These are phyloP conservation scores for Leishmania amazonensis DNA, from an alignment of 208 protist species.

Conservation along the genomic window DNA sequence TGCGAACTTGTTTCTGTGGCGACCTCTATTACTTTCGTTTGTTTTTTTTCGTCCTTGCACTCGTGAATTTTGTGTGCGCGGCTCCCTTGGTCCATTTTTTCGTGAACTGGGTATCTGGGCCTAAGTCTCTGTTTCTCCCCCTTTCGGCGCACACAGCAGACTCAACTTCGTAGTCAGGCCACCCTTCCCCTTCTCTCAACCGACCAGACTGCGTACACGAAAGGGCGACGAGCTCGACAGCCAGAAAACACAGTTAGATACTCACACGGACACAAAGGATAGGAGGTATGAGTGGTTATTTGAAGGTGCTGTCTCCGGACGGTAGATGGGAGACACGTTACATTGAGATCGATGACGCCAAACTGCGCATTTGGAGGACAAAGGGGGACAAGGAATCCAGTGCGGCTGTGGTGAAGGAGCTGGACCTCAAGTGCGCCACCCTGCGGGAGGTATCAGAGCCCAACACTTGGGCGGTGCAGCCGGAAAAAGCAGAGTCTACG, in stretches of 20 bases:
- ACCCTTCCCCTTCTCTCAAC: background rate
- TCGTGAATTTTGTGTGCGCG: background rate
- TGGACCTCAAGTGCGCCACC: constrained; percentile 56
- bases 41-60: background rate
- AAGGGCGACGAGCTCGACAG: background rate
- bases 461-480: constrained; percentile 33
- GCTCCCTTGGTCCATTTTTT: background rate
- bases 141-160: background rate
- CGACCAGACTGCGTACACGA: background rate
- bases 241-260: background rate
- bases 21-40: background rate
- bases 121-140: background rate
- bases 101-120: background rate
- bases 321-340: constrained; percentile 58
- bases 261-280: background rate
- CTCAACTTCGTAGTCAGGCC: background rate
- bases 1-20: background rate
- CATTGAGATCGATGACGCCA: constrained; percentile 63
- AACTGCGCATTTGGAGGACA: constrained; percentile 69
- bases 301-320: constrained; percentile 40
- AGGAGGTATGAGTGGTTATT: constrained; percentile 40
- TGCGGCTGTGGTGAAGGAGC: constrained; percentile 31
- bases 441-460: constrained; percentile 30
- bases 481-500: constrained; percentile 22
- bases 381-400: constrained; percentile 42